phyloP scores from a whole-genome alignment of 2,329 filamentous ascomycete genomes.

The Talaromyces sp. region DNA sequence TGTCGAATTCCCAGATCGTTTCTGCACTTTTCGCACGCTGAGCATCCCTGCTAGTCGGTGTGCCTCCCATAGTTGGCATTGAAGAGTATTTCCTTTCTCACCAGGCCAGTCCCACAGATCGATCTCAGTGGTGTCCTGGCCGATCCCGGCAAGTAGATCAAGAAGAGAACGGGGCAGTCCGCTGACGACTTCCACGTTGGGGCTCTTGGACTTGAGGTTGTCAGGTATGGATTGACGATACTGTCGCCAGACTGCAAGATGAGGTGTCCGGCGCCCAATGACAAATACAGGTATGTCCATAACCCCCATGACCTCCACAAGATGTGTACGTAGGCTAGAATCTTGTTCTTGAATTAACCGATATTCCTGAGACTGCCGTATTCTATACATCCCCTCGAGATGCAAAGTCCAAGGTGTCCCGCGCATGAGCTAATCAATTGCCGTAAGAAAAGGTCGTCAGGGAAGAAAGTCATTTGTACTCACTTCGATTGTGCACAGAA shows the following conservation, averaged over 20 bases:
- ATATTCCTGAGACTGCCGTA: slow-evolving; percentile 22
- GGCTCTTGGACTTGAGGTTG: not conserved
- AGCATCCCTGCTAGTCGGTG: slow-evolving; percentile 29
- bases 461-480: not conserved
- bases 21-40: slow-evolving; percentile 20
- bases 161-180: slow-evolving; percentile 29
- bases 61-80: slow-evolving; percentile 31
- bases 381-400: slow-evolving; percentile 27
- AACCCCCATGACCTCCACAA: slow-evolving; percentile 32
- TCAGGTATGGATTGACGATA: slow-evolving; percentile 22
- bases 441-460: not conserved
- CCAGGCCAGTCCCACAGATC: slow-evolving; percentile 32
- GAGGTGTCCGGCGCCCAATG: slow-evolving; percentile 25
- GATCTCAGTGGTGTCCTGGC: slow-evolving; percentile 25
- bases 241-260: slow-evolving; percentile 28
- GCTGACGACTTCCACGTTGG: slow-evolving; percentile 27
- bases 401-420: slow-evolving; percentile 32
- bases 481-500: slow-evolving; percentile 33
- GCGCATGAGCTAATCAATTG: slow-evolving; percentile 21
- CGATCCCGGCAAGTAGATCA: slow-evolving; percentile 28
- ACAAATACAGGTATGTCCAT: slow-evolving; percentile 30
- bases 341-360: not conserved
- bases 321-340: slow-evolving; percentile 22
- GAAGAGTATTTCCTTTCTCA: slow-evolving; percentile 25
- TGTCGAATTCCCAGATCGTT: not conserved